Conservation (phyloP, 2,329 filamentous ascomycete genomes). For the Phyllosticta capitalensis region DNA sequence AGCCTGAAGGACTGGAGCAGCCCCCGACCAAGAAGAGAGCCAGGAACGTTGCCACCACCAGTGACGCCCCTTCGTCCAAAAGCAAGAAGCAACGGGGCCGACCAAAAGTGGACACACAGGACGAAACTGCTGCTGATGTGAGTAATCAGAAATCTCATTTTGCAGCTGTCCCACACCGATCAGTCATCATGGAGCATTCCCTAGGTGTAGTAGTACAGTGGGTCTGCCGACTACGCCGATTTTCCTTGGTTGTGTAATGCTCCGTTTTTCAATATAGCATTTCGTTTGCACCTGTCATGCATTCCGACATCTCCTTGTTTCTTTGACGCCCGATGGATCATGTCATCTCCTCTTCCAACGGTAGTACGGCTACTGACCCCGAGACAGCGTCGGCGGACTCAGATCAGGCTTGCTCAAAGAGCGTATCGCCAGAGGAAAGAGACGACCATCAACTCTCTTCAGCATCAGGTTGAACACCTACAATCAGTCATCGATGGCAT, state of each 20-base stretch:
- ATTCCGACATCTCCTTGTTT: background rate
- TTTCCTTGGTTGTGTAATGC: background rate
- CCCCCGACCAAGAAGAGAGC: conserved; percentile 24
- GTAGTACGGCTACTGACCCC: conserved; percentile 7
- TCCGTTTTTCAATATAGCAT: background rate
- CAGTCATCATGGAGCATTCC: conserved; percentile 5
- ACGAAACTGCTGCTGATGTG: conserved; percentile 70
- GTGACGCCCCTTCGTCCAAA: conserved; percentile 17
- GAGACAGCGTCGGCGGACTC: conserved; percentile 64
- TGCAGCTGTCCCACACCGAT: background rate
- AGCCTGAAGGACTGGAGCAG: conserved; percentile 22
- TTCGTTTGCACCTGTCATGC: background rate
- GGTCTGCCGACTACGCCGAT: background rate
- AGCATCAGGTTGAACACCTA: conserved; percentile 60
- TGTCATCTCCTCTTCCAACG: background rate
- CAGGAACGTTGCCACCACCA: conserved; percentile 16
- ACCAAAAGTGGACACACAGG: conserved; percentile 64
- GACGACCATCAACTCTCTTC: conserved; percentile 63
- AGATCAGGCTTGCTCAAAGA: conserved; percentile 77
- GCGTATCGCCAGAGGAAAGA: conserved; percentile 82
- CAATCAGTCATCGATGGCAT: conserved; percentile 62
- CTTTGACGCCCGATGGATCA: background rate
- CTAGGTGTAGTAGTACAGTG: background rate
- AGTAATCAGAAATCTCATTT: conserved; percentile 31
- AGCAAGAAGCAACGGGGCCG: conserved; percentile 56